A percentile compares a stretch with the other conserved stretches of the same genome.
These are phyloP conservation scores for Schrenkiella parvula DNA, from an alignment of 345 rosid genomes.

Conservation along the genomic window DNA sequence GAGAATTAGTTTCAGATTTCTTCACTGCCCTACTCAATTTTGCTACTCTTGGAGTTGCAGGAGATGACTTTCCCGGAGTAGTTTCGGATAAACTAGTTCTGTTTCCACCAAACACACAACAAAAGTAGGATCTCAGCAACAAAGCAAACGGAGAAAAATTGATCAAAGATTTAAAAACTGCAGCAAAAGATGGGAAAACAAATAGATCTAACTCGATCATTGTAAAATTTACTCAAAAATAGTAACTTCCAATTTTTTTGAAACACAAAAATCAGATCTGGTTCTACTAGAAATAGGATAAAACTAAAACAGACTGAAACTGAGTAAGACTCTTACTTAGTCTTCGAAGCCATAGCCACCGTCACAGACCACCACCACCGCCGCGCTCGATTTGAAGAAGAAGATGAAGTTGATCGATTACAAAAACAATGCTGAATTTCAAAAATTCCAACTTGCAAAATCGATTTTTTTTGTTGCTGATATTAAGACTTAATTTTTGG, in stretches of 20 bases:
- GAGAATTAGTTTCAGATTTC: constrained; percentile 61
- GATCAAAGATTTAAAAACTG: not conserved
- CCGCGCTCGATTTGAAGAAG: not conserved
- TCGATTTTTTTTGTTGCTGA: not conserved
- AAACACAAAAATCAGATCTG: constrained; percentile 18
- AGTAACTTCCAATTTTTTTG: not conserved
- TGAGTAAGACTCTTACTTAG: constrained; percentile 25
- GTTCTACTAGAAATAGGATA: not conserved
- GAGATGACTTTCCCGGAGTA: constrained; percentile 61
- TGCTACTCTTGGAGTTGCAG: constrained; percentile 66
- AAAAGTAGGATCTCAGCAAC: not conserved
- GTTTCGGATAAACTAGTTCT: constrained; percentile 72
- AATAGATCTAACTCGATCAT: constrained; percentile 17
- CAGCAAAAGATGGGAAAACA: not conserved
- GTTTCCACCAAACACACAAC: constrained; percentile 25
- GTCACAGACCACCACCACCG: constrained; percentile 2
- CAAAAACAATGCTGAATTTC: not conserved
- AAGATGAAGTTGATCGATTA: not conserved
- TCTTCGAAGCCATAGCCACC: constrained; percentile 33
- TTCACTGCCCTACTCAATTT: constrained; percentile 46
- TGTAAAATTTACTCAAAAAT: constrained; percentile 26
- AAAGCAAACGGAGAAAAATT: not conserved
- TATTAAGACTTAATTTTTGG: not conserved
- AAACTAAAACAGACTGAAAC: not conserved
- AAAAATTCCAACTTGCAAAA: not conserved